Base-by-base conservation (phyloP, 352 stramenopile genomes). In the Phytophthora macrochlamydospora region DNA sequence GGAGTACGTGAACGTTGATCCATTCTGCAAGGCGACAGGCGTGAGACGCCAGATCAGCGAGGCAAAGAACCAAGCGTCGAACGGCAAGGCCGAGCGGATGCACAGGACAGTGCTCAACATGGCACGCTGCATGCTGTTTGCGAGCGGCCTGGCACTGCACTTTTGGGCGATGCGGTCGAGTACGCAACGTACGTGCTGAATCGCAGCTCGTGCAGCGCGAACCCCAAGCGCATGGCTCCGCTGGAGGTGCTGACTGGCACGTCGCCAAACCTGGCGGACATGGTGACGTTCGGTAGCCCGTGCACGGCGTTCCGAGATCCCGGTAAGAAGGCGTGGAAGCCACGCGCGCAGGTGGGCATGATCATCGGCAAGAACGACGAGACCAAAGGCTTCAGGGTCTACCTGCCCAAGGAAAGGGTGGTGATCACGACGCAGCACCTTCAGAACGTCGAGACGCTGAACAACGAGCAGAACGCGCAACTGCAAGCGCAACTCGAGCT, bases 81-180 rank as follows among this genome's bases (percentile, higher is more conserved):
- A 74, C 35, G 71, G 62, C 2, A 79, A 82, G 31, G 63, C 63
- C 0, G 71, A 79, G 48, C 49, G 71, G 2, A 76, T 83, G 61
- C 67, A 76, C 29, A n/a, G 59, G 0, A 78, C 67, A 0, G 51
- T 79, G 6, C 59, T 79, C 31, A 79, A 79, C 53, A 73, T 78
- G 54, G 50, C 63, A 1, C 42, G 64, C 0, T 76, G 59, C 37
- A 76, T 77, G 43, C 1, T 78, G 7, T 75, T 76, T 29, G 62
- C 38, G 0, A 72, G 61, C 14, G 58, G 64, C n/a, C 6, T 28
- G 0, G 46, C 66, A 0, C 35, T 82, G 3, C 35, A 32, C 4
- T n/a, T 75, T 46, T 78, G 68, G 62, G 65, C 0, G 44, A 78
- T 9, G 61, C 69, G 0, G 66, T 55, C n/a, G 58, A 76, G 32